phyloP scores from a whole-genome alignment of 2,329 filamentous ascomycete genomes.

The Neocucurbitaria cava region DNA sequence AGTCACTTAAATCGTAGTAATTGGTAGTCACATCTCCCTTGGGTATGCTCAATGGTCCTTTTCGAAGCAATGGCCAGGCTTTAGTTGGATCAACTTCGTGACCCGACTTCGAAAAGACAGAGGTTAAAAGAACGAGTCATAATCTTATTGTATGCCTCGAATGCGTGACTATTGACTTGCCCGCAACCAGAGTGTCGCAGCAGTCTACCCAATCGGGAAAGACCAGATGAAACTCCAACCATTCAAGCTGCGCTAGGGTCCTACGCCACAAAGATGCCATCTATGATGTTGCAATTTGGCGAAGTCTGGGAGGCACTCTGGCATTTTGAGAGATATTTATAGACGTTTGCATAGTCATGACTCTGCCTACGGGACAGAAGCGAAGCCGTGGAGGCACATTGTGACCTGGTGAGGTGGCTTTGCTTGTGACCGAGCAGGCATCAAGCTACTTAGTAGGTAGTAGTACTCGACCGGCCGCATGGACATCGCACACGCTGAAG shows the following conservation, averaged over 20 bases:
- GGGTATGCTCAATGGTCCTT: not conserved
- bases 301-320: not conserved
- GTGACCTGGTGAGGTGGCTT: constrained; percentile 40
- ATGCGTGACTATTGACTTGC: not conserved
- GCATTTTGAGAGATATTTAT: not conserved
- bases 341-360: not conserved
- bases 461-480: constrained; percentile 10
- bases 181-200: constrained; percentile 1
- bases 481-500: constrained; percentile 6
- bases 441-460: not conserved
- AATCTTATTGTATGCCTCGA: not conserved
- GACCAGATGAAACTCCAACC: constrained; percentile 1
- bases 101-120: not conserved
- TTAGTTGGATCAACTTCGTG: not conserved
- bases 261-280: not conserved
- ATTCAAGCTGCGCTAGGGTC: not conserved
- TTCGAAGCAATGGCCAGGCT: not conserved
- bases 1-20: not conserved
- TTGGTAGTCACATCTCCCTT: not conserved
- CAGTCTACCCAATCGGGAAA: constrained; percentile 12
- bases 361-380: too few species aligned
- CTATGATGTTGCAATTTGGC: not conserved
- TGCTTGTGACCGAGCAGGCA: constrained; percentile 26
- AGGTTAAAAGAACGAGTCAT: not conserved
- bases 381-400: not conserved